Conservation (phyloP, 2,329 filamentous ascomycete species). For the Alternaria triticina region DNA sequence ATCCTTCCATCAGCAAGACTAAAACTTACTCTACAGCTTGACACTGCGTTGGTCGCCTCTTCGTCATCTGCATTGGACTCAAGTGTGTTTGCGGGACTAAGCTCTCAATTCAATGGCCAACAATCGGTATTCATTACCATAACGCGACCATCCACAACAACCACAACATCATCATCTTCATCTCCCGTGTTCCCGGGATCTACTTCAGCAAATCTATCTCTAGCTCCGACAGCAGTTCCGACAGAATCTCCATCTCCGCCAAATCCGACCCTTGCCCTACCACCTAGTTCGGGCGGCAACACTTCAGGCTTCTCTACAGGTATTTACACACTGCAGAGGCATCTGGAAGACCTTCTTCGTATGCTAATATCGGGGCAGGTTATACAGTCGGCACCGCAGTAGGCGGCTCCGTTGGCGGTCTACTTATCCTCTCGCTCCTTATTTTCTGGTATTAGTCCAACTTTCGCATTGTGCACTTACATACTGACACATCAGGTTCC, state of each 20-base stretch:
- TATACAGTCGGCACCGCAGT: not conserved
- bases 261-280: not conserved
- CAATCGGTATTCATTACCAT: not conserved
- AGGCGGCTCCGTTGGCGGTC: not conserved
- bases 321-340: not conserved
- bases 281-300: fast-evolving
- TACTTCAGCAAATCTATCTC: no score
- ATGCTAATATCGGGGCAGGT: not conserved
- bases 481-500: not conserved
- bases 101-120: not conserved
- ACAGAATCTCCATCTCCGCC: not conserved
- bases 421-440: not conserved
- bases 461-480: no score
- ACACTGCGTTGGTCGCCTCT: not conserved
- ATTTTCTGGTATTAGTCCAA: not conserved
- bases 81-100: not conserved
- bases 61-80: fast-evolving
- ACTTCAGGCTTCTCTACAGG: not conserved
- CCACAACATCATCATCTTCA: not conserved
- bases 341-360: no score
- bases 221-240: not conserved
- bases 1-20: not conserved
- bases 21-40: not conserved
- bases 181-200: not conserved
- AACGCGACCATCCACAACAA: not conserved